phyloP scores from a whole-genome alignment of 2,329 filamentous ascomycete species.

The Trichoderma atrobrunneum region DNA sequence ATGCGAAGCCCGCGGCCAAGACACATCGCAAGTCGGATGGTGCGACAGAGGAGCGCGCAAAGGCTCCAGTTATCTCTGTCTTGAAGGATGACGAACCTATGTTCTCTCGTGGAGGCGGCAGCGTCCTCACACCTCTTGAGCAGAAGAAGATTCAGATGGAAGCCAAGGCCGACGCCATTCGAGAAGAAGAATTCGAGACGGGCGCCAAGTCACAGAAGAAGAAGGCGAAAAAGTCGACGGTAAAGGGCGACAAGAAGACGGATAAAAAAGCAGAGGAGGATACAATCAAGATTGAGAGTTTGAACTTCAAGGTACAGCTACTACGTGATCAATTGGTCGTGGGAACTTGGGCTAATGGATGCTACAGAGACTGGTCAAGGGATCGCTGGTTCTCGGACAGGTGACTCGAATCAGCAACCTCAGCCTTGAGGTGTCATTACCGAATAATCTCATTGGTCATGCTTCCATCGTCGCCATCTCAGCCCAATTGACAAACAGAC shows the following conservation, averaged over 20 bases:
- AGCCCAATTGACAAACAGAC: constrained; percentile 68
- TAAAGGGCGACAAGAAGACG: constrained; percentile 51
- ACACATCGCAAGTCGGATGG: constrained; percentile 33
- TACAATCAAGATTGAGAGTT: constrained; percentile 72
- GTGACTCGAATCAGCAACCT: constrained; percentile 76
- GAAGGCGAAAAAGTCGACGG: constrained; percentile 56
- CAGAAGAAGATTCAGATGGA: constrained; percentile 95
- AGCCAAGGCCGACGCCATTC: constrained; percentile 86
- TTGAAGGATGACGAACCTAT: constrained; percentile 78
- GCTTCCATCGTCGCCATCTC: constrained; percentile 92
- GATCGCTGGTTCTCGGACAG: constrained; percentile 84
- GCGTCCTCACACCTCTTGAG: constrained; percentile 86
- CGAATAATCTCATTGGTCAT: constrained; percentile 90
- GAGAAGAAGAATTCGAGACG: constrained; percentile 70
- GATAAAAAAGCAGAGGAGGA: constrained; percentile 49
- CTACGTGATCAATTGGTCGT: neutral
- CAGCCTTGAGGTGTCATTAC: constrained; percentile 77
- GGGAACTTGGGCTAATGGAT: neutral
- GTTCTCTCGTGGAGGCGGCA: constrained; percentile 90
- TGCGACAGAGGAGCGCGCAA: constrained; percentile 29
- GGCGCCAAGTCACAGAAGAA: constrained; percentile 45
- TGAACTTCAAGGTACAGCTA: constrained; percentile 74
- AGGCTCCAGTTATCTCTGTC: constrained; percentile 42
- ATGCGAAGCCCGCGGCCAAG: constrained; percentile 30
- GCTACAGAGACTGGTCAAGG: constrained; percentile 72